These are phyloP conservation scores for Microbotryomycetes sp. DNA, from an alignment of 1,284 basidiomycete species.

Conservation along the genomic window DNA sequence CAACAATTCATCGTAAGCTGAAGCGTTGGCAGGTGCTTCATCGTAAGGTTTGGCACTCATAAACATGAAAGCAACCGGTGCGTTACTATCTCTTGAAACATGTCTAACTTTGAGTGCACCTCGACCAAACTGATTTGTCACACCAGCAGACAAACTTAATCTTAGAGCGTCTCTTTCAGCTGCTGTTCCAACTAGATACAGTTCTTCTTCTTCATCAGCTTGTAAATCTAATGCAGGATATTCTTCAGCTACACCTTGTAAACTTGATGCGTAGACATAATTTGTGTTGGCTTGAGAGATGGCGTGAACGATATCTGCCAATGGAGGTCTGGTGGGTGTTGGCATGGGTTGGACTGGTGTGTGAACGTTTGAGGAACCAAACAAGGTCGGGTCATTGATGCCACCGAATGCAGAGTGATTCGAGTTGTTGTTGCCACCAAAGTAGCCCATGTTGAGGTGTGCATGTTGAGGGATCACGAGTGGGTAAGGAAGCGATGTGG, in stretches of 20 bases:
- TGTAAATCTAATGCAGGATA: constrained; percentile 19
- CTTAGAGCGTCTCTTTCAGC: constrained; percentile 25
- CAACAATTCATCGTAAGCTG: background rate
- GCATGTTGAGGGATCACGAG: background rate
- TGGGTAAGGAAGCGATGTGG: no score
- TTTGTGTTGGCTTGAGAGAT: background rate
- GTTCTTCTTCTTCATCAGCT: constrained; percentile 21
- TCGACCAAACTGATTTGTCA: background rate
- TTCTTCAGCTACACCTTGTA: constrained; percentile 14
- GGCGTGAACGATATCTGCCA: background rate
- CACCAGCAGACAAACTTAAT: constrained; percentile 9
- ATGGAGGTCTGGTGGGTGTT: background rate
- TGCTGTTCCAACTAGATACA: constrained; percentile 22
- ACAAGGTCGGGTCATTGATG: background rate
- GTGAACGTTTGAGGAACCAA: background rate
- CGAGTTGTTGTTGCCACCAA: background rate
- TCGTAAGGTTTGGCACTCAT: constrained; percentile 14
- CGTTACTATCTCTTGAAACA: constrained; percentile 5
- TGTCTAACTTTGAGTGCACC: constrained; percentile 1
- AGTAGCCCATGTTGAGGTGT: background rate
- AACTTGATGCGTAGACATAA: background rate
- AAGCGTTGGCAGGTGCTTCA: background rate
- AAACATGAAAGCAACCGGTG: constrained; percentile 11
- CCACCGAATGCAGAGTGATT: background rate
- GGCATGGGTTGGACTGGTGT: background rate